Evolutionary conservation across 768 basidiomycete genomes (phyloP).

Genomic region (Trametes elegans): DNA sequence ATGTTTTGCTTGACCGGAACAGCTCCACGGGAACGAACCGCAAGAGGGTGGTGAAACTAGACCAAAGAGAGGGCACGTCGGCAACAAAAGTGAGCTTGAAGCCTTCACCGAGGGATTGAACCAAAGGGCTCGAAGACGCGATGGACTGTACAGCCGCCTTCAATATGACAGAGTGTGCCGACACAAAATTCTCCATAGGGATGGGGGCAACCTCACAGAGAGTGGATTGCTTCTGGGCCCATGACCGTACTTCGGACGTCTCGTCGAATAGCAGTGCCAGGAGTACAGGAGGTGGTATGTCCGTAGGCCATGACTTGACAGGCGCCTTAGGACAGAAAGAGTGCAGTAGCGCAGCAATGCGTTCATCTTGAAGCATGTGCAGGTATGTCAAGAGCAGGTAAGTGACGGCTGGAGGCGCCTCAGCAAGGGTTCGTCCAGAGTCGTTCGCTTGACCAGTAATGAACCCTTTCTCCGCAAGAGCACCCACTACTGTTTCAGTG

Average conservation of each 20-base stretch:
- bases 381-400: slow-evolving; percentile 67
- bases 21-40: slow-evolving; percentile 51
- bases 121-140: slow-evolving; percentile 2
- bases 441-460: neutral
- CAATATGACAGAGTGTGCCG: slow-evolving; percentile 46
- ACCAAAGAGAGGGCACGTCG: slow-evolving; percentile 53
- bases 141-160: slow-evolving; percentile 34
- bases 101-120: neutral
- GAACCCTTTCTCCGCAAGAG: slow-evolving; percentile 35
- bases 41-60: slow-evolving; percentile 41
- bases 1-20: slow-evolving; percentile 33
- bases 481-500: slow-evolving; percentile 46
- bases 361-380: slow-evolving; percentile 49
- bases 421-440: slow-evolving; percentile 32
- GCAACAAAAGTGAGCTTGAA: slow-evolving; percentile 32
- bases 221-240: slow-evolving; percentile 52
- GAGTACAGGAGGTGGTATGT: slow-evolving; percentile 59
- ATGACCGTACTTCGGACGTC: slow-evolving; percentile 48
- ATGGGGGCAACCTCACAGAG: slow-evolving; percentile 42
- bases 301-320: slow-evolving; percentile 52
- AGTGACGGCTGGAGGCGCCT: slow-evolving; percentile 47
- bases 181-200: slow-evolving; percentile 43
- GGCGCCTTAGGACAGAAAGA: slow-evolving; percentile 35
- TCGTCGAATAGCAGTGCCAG: slow-evolving; percentile 57
- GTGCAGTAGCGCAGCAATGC: slow-evolving; percentile 43